Base-by-base conservation (phyloP, 257 asterid species). In the Leonotis leonurus region DNA sequence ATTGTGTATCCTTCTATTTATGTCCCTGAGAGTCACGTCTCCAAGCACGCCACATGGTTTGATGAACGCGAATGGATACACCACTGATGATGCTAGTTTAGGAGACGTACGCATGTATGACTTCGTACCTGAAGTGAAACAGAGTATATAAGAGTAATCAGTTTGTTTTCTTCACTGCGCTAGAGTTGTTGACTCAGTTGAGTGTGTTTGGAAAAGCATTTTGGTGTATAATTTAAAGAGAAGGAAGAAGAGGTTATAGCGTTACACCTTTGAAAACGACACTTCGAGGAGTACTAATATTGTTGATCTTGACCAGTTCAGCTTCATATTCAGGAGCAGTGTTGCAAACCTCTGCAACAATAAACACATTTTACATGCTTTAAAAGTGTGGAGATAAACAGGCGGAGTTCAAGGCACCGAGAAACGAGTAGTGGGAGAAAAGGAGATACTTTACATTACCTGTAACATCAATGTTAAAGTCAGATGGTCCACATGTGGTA, bases 41-140 rank as follows among this genome's bases (percentile, higher is more conserved):
- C 99, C 97, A 13, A 73, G 89, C 16, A 73, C 76, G 8, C 88
- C 84, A 30, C 95, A 89, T 8, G 99, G 98, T 70, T 92, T 89
- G 40, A 92, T 77, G 71, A 92, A 86, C 39, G 83, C 77, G 49
- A 92, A 92, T 5, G 95, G 98, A 64, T 75, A 82, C 69, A 76
- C 85, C 8, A 92, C 71, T 1, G 90, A 77, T 0, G 96, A 86
- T 14, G 89, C 72, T 20, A 58, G 69, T 41, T 77, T 85, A 14
- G 91, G 78, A 59, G 96, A 83, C n/a, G 86, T 40, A 5, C 62
- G 81, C 78, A 89, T 85, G 74, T 54, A 80, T 37, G 99, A 81
- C 49, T 85, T 92, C 65, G 70, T 78, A 55, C 99, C 99, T 92
- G 83, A 18, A n/a, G n/a, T n/a, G n/a, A n/a, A n/a, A n/a, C n/a